Evolutionary conservation across 1,284 basidiomycete species (phyloP), one percentile per base, ranked within the genome.

Genomic region (Schizophyllum commune): DNA sequence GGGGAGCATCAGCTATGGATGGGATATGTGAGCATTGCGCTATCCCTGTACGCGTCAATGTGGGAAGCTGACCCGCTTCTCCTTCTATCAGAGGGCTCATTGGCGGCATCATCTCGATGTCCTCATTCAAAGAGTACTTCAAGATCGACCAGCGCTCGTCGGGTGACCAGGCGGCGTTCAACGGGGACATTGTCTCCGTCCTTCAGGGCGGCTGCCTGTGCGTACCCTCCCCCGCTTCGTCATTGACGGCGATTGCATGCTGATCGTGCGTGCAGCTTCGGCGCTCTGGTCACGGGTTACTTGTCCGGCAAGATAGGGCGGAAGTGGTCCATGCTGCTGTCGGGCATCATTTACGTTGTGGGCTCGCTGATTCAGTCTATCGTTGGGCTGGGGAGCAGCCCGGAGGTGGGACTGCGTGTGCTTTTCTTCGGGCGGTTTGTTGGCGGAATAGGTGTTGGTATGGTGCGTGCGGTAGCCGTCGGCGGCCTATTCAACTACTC

Each of bases 201-300:
- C 70, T 86, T 51, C 84, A 85, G 62, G 83, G 76, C 4, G 82
- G 83, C 9, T 80, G 75, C 60, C 83, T 86, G 82, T 86, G 75
- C 67, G 84, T 77, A 56, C 65, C 69, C 19, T 60, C 70, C 22
- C 5, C 54, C 56, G 6, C 15, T 32, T 47, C 39, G 27, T 21
- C 33, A 19, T 58, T 60, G 55, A 62, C 64, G 27, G 62, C 56
- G 0, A 33, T n/a, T 17, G 33, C 27, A 11, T 56, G 22, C 54
- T 59, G 33, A 53, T 54, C 20, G 9, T 58, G 32, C 32, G 39
- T 52, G 6, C 56, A 81, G 79, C 64, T 79, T 82, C 51, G 80
- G 80, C 6, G 79, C 77, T 2, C 60, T 83, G 13, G 73, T 69
- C 4, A 78, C 76, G 2, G 73, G 73, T 8, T 78, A 75, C 57